Evolutionary conservation across 306 rosid genomes (phyloP).

Genomic region (Rosa chinensis): DNA sequence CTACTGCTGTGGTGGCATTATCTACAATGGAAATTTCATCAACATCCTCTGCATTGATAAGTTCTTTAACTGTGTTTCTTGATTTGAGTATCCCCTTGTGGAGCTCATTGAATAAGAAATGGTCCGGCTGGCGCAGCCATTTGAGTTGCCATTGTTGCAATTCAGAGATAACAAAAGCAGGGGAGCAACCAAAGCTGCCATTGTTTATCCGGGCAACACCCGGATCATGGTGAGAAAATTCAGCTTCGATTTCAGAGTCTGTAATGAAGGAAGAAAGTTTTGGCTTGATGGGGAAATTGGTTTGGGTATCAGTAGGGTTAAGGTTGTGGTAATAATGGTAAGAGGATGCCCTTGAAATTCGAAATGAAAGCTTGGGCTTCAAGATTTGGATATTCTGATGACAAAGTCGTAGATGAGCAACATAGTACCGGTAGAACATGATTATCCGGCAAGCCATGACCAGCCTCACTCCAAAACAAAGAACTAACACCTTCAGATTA

Average conservation of each 20-base stretch:
- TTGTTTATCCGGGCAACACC: conserved; percentile 65
- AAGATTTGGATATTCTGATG: conserved; percentile 4
- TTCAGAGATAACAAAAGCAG: conserved; percentile 45
- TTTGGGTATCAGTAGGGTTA: conserved; percentile 28
- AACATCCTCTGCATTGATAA: conserved; percentile 48
- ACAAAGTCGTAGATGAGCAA: conserved; percentile 6
- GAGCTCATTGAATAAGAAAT: conserved; percentile 57
- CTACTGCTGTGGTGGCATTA: conserved; percentile 72
- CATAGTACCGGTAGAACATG: background rate
- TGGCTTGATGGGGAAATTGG: conserved; percentile 35
- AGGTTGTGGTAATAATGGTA: background rate
- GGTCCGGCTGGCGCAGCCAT: conserved; percentile 53
- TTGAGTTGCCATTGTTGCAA: conserved; percentile 46
- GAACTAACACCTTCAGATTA: background rate
- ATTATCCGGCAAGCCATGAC: conserved; percentile 4
- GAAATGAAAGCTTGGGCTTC: conserved; percentile 3
- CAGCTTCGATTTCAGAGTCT: conserved; percentile 35
- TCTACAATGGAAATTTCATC: conserved; percentile 61
- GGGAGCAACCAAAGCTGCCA: conserved; percentile 70
- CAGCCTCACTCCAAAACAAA: background rate
- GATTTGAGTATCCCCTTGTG: conserved; percentile 36
- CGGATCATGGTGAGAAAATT: conserved; percentile 58
- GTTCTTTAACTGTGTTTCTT: conserved; percentile 40
- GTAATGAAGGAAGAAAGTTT: conserved; percentile 36
- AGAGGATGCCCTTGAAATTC: background rate